These are phyloP conservation scores for Fonsecaea monophora DNA, from an alignment of 2,329 filamentous ascomycete species.

Conservation along the genomic window DNA sequence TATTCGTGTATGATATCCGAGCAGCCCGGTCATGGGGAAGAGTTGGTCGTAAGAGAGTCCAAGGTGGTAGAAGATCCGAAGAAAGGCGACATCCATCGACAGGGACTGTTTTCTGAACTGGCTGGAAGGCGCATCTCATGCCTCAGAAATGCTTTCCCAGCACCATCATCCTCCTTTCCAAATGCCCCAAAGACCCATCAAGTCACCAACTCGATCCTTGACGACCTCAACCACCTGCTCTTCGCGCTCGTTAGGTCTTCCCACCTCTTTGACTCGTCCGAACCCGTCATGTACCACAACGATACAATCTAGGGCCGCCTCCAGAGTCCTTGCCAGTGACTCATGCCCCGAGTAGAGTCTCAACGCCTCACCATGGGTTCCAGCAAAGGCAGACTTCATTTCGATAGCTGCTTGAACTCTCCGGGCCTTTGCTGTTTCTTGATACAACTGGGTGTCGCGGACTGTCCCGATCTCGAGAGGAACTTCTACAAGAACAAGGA, in stretches of 20 bases:
- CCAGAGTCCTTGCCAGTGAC: conserved; percentile 26
- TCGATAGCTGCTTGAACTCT: conserved; percentile 12
- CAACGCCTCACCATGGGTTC: conserved; percentile 21
- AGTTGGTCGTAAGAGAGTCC: neutral
- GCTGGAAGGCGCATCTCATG: neutral
- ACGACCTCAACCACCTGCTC: conserved; percentile 32
- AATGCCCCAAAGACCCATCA: conserved; percentile 29
- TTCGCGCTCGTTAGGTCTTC: neutral
- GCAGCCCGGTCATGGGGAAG: neutral
- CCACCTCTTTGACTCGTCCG: conserved; percentile 2
- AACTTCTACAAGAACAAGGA: conserved; percentile 26
- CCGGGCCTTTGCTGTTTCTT: conserved; percentile 8
- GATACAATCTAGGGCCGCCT: conserved; percentile 27
- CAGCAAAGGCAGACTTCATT: conserved; percentile 30
- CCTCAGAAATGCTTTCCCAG: neutral
- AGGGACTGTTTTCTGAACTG: neutral
- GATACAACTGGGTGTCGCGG: neutral
- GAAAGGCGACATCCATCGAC: neutral
- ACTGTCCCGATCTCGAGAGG: conserved; percentile 14
- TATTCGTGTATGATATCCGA: conserved; percentile 11
- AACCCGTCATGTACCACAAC: conserved; percentile 34
- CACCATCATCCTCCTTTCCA: conserved; percentile 25
- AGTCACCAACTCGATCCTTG: conserved; percentile 31
- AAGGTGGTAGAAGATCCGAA: neutral
- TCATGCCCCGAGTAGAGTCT: conserved; percentile 24